phyloP scores from a whole-genome alignment of 768 basidiomycete species.

The Stropharia rugosoannulata region DNA sequence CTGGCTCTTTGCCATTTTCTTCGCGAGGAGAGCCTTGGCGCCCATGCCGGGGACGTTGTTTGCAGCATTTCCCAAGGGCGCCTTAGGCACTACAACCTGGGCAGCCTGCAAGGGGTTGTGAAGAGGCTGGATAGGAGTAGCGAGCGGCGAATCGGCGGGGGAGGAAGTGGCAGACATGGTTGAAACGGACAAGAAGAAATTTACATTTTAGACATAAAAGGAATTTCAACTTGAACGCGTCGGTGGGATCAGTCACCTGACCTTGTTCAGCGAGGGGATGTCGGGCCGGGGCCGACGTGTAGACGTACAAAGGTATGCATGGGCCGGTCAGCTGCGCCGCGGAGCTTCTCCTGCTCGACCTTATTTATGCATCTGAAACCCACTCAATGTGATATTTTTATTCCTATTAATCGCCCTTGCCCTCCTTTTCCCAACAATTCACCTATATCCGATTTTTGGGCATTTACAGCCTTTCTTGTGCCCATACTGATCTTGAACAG shows the following conservation, averaged over 20 bases:
- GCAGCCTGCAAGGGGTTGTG: conserved; percentile 86
- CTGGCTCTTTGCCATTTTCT: conserved; percentile 90
- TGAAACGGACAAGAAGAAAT: conserved; percentile 15
- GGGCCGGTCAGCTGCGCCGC: not conserved
- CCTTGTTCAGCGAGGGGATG: not conserved
- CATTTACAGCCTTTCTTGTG: not conserved
- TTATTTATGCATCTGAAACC: conserved; percentile 6
- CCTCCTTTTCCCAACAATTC: not conserved
- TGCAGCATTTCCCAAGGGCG: conserved; percentile 68
- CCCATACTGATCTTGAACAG: conserved; percentile 1
- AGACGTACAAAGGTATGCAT: conserved; percentile 14
- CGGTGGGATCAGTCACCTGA: conserved; percentile 20
- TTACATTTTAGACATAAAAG: conserved; percentile 13
- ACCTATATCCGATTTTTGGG: conserved; percentile 1
- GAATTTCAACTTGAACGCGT: conserved; percentile 30
- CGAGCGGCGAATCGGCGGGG: conserved; percentile 64
- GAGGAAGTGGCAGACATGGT: conserved; percentile 57
- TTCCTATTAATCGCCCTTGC: not conserved
- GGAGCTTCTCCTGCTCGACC: not conserved
- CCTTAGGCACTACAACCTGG: conserved; percentile 74
- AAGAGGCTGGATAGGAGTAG: conserved; percentile 71
- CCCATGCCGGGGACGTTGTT: conserved; percentile 74
- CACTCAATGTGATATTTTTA: conserved; percentile 6
- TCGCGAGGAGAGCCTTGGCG: conserved; percentile 88
- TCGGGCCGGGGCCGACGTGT: conserved; percentile 7